Evolutionary conservation across 2,329 filamentous ascomycete species (phyloP), one percentile per base, ranked within the genome.

Genomic region (Aspergillus puulaauensis): DNA sequence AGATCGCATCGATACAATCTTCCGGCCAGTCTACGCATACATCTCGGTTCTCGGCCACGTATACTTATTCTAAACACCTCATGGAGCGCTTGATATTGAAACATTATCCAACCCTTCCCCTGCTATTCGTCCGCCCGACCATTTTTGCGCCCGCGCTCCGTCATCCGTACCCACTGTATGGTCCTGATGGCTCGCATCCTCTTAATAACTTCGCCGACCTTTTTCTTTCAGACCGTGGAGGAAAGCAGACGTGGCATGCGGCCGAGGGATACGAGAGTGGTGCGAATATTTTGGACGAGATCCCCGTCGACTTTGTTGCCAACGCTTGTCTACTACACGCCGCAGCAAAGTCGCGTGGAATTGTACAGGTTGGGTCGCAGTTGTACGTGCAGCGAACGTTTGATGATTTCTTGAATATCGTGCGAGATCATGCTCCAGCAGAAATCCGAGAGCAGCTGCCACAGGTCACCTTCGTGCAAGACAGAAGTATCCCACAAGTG

Each of bases 231-330:
- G 69, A 71, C 21, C 62, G 51, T 0, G 66, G 66, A 4, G 51
- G 54, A 4, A 67, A 66, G 3, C 70, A 72, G 44, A 52, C 69
- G 12, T 72, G 70, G 70, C 68, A 71, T 44, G 64, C 69, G 0
- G 61, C 70, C 3, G 52, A 66, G 27, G 70, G 70, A 1, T 68
- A 68, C 35, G 61, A 61, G 5, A 67, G 61, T 8, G 70, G 68
- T 3, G 61, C 64, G 19, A 72, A 72, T 37, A 66, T 70, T 33
- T 53, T 72, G 8, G 70, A 72, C 35, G 70, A 72, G 54, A 67
- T 72, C 2, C 70, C 70, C 0, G 70, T 72, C 3, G 70, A 72
- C 41, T 68, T 72, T 31, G 70, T 72, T 15, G 69, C 70, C 27
- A 72, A 71, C 46, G 66, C 67, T 1, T 70, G 68, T 59, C 61